These are phyloP conservation scores for Pleurotus salmoneostramineus DNA, from an alignment of 768 basidiomycete species.

Conservation along the genomic window DNA sequence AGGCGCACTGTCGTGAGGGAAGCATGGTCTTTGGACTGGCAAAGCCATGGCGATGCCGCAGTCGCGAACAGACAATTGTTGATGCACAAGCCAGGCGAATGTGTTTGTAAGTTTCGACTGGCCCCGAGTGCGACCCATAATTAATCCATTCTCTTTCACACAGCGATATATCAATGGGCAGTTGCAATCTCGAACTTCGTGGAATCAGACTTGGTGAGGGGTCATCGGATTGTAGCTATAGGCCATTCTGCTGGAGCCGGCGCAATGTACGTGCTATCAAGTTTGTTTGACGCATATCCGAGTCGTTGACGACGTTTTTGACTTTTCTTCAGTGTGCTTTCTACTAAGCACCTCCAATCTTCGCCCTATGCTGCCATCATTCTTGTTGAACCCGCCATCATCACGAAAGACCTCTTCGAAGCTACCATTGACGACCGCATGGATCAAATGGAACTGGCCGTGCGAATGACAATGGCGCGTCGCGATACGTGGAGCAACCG, in stretches of 20 bases:
- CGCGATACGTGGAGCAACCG: conserved; percentile 36
- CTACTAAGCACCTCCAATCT: conserved; percentile 22
- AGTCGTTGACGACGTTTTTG: background rate
- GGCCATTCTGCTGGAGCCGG: conserved; percentile 44
- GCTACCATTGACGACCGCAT: conserved; percentile 31
- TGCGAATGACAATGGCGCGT: conserved; percentile 27
- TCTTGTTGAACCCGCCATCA: conserved; percentile 42
- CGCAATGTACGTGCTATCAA: conserved; percentile 28
- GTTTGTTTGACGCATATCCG: background rate
- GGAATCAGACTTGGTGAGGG: conserved; percentile 22
- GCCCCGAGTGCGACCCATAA: background rate
- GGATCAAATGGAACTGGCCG: conserved; percentile 29
- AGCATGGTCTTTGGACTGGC: conserved; percentile 50
- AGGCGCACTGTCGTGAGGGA: conserved; percentile 27
- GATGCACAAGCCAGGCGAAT: conserved; percentile 24
- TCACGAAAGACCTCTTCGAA: conserved; percentile 32
- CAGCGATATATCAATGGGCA: conserved; percentile 37
- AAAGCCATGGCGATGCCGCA: conserved; percentile 46
- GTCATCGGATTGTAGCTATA: conserved; percentile 32
- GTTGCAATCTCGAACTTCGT: conserved; percentile 30
- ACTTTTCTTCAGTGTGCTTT: conserved; percentile 29
- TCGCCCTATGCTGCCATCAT: conserved; percentile 32
- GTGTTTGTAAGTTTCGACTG: conserved; percentile 22
- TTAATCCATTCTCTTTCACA: too few species aligned
- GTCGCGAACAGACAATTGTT: conserved; percentile 34